Evolutionary conservation across 2,329 filamentous ascomycete genomes (phyloP).

Genomic region (Ilyonectria destructans): DNA sequence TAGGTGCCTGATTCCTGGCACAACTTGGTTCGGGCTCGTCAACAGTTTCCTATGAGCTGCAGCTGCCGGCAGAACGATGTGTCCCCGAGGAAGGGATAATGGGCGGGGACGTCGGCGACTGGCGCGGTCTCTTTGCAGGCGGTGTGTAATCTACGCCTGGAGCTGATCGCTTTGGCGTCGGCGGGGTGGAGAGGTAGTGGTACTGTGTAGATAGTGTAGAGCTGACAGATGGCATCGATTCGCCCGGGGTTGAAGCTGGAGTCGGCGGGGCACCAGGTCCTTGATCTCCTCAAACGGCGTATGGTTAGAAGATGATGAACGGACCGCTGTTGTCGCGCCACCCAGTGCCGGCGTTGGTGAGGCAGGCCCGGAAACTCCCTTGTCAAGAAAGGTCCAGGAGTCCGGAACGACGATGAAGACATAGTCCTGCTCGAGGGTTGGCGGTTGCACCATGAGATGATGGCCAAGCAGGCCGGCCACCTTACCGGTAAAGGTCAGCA

Average conservation of each 20-base stretch:
- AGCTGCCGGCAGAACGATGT: too few relatives aligned
- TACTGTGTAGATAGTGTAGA: not conserved
- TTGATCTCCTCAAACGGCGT: not conserved
- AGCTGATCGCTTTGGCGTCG: too few relatives aligned
- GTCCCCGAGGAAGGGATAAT: too few relatives aligned
- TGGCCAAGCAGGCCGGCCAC: too few relatives aligned
- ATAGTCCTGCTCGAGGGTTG: too few relatives aligned
- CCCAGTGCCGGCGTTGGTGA: not conserved
- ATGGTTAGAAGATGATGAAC: slow-evolving; percentile 3
- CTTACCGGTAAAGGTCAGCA: too few relatives aligned
- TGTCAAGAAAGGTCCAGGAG: slow-evolving; percentile 26
- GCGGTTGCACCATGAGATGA: too few relatives aligned
- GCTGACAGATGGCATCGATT: not conserved
- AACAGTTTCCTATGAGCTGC: not conserved
- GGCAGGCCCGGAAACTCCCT: slow-evolving; percentile 1
- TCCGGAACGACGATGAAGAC: slow-evolving; percentile 22
- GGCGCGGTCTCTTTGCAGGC: too few relatives aligned
- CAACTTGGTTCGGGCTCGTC: not conserved
- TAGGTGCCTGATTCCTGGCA: not conserved
- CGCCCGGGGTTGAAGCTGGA: not conserved
- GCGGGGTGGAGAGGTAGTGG: not conserved
- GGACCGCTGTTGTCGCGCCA: slow-evolving; percentile 2
- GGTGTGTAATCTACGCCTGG: too few relatives aligned
- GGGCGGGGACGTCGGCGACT: too few relatives aligned
- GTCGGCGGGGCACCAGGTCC: not conserved